Evolutionary conservation across 2,329 filamentous ascomycete genomes (phyloP).

Genomic region (Lizonia empirigonia): DNA sequence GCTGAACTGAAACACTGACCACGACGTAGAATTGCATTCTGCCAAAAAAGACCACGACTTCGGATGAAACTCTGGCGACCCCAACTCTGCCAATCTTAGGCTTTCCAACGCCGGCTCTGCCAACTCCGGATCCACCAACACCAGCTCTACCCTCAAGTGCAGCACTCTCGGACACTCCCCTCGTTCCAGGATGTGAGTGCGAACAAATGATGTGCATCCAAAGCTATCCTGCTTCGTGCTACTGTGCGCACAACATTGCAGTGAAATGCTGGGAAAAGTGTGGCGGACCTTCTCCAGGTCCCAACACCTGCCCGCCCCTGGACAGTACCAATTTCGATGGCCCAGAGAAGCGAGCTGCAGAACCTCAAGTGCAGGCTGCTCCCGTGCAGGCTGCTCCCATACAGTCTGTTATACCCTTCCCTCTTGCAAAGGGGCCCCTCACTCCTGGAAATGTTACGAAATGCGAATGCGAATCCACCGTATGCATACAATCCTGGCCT

Average conservation of each 20-base stretch:
- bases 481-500: slow-evolving; percentile 33
- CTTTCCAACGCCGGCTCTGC: neutral
- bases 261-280: slow-evolving; percentile 37
- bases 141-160: neutral
- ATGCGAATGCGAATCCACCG: slow-evolving; percentile 31
- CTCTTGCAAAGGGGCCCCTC: neutral
- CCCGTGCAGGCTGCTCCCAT: neutral
- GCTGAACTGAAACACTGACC: neutral
- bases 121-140: neutral
- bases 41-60: neutral
- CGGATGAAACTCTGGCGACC: neutral
- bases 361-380: slow-evolving; percentile 1
- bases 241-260: slow-evolving; percentile 34
- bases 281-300: slow-evolving; percentile 28
- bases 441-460: neutral
- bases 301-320: slow-evolving; percentile 20
- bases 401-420: neutral
- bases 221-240: slow-evolving; percentile 36
- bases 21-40: neutral
- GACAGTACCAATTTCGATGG: neutral
- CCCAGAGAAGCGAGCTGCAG: slow-evolving; percentile 5
- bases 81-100: neutral
- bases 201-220: slow-evolving; percentile 26
- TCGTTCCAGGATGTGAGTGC: slow-evolving; percentile 22
- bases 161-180: slow-evolving; percentile 1